These are phyloP conservation scores for Suillus fuscotomentosus DNA, from an alignment of 768 basidiomycete species.

Conservation along the genomic window DNA sequence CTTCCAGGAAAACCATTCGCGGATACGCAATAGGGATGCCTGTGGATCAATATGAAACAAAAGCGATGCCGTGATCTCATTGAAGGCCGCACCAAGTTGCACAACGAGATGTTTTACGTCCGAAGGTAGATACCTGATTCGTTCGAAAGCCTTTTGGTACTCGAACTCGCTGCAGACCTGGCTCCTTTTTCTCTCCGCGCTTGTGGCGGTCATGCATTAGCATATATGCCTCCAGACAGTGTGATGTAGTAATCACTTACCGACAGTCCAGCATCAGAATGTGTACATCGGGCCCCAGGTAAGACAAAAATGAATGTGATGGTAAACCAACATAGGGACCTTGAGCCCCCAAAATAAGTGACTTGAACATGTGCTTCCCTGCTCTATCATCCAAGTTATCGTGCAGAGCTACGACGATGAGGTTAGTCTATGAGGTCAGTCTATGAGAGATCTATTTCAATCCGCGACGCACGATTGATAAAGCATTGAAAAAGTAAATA, in stretches of 20 bases:
- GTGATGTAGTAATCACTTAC: slow-evolving; percentile 36
- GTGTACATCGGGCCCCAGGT: slow-evolving; percentile 73
- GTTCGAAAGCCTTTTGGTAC: slow-evolving; percentile 71
- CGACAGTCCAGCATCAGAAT: slow-evolving; percentile 83
- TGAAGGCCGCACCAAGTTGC: slow-evolving; percentile 56
- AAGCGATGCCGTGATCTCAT: slow-evolving; percentile 1
- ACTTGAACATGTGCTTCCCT: slow-evolving; percentile 64
- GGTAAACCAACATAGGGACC: slow-evolving; percentile 81
- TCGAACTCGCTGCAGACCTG: slow-evolving; percentile 76
- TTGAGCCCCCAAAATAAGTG: slow-evolving; percentile 67
- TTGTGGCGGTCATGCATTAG: slow-evolving; percentile 26
- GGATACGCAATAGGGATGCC: slow-evolving; percentile 90
- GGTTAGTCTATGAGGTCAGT: slow-evolving; percentile 6
- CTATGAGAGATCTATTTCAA: slow-evolving; percentile 5
- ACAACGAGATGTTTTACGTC: slow-evolving; percentile 81
- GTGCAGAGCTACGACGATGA: slow-evolving; percentile 26
- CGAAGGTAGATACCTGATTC: slow-evolving; percentile 57
- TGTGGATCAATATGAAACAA: slow-evolving; percentile 18
- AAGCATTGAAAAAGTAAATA: slow-evolving; percentile 95
- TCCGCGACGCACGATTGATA: slow-evolving; percentile 57
- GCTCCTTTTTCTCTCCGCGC: slow-evolving; percentile 81
- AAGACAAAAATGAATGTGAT: slow-evolving; percentile 80
- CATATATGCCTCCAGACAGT: not conserved
- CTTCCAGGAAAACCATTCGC: slow-evolving; percentile 87
- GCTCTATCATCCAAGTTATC: slow-evolving; percentile 71